phyloP scores from a whole-genome alignment of 1,284 basidiomycete species.

The Ustilago loliicola region DNA sequence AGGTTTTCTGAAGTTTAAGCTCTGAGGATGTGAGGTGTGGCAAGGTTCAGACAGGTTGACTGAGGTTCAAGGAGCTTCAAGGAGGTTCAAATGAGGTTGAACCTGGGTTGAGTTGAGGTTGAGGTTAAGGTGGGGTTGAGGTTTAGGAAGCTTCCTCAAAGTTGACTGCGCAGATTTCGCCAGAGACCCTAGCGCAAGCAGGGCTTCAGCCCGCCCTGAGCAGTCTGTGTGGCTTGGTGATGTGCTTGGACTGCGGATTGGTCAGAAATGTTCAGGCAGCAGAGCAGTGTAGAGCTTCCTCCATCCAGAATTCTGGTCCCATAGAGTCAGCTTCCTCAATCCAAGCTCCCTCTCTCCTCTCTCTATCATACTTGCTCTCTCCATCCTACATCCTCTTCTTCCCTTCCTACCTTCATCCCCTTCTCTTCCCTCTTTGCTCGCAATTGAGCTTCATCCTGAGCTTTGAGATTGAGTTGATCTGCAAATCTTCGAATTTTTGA shows the following conservation, averaged over 20 bases:
- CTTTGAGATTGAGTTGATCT: neutral
- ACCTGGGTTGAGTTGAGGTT: slow-evolving; percentile 7
- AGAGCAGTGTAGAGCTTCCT: too few species aligned
- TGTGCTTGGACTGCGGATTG: slow-evolving; percentile 4
- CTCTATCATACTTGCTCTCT: neutral
- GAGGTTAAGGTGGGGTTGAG: slow-evolving; percentile 4
- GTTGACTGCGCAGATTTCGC: slow-evolving; percentile 1
- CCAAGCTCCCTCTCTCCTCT: neutral
- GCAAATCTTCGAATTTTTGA: neutral
- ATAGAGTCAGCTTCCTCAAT: slow-evolving; percentile 1
- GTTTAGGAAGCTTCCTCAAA: neutral
- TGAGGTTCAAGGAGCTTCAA: slow-evolving; percentile 8
- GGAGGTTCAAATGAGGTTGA: slow-evolving; percentile 7
- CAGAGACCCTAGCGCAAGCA: slow-evolving; percentile 16
- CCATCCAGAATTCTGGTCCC: neutral
- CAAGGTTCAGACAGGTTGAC: neutral
- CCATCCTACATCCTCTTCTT: neutral
- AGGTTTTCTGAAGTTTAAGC: neutral
- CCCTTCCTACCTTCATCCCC: neutral
- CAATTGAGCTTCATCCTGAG: neutral
- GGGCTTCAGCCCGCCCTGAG: neutral
- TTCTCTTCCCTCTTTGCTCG: neutral
- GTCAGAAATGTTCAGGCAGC: slow-evolving; percentile 6
- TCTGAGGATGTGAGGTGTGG: neutral
- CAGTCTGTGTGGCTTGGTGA: neutral